A percentile compares a stretch with the other conserved stretches of the same genome.
Evolutionary conservation across 2,329 filamentous ascomycete species (phyloP).

Genomic region (Parafenestella ontariensis): DNA sequence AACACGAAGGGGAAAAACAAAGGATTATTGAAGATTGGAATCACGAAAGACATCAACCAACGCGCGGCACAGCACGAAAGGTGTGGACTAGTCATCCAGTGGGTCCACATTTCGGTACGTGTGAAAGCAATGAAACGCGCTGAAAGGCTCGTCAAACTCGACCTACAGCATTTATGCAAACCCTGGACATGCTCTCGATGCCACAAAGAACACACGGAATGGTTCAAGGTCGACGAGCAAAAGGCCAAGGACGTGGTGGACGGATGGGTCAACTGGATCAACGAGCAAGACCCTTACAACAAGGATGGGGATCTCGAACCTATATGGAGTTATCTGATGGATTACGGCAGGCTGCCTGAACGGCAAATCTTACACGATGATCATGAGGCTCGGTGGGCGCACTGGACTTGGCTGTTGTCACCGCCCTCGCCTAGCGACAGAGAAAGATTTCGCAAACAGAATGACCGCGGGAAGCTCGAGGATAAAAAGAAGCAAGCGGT

Average conservation of each 20-base stretch:
- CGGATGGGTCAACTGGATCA: not conserved
- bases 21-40: not conserved
- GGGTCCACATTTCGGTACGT: not conserved
- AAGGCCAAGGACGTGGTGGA: not conserved
- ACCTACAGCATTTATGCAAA: not conserved
- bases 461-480: not conserved
- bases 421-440: not conserved
- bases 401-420: not conserved
- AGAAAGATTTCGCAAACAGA: not conserved
- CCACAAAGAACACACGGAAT: constrained; percentile 2
- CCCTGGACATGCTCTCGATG: not conserved
- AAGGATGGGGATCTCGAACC: not conserved
- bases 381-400: not conserved
- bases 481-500: not conserved
- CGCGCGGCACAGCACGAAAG: not conserved
- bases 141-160: not conserved
- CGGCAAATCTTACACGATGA: not conserved
- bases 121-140: not conserved
- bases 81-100: not conserved
- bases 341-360: not conserved
- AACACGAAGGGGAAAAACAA: not conserved
- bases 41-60: not conserved
- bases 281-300: not conserved
- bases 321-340: not conserved
- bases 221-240: not conserved